These are phyloP conservation scores for Moricandia moricandioides DNA, from an alignment of 345 rosid genomes.

Conservation along the genomic window DNA sequence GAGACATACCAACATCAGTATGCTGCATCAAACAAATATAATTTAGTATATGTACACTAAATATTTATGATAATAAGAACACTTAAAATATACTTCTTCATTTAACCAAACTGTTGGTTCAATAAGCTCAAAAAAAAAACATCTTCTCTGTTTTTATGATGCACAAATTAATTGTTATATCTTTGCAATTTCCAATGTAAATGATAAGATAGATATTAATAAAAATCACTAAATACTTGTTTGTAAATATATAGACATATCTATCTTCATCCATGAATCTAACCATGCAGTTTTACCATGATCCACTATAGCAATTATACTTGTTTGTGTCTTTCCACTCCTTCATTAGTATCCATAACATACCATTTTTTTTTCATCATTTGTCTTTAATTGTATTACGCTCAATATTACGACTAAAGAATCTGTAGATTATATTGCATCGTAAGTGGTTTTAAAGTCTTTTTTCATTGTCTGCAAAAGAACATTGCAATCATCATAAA, in stretches of 20 bases:
- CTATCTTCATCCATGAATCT: neutral
- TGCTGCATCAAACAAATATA: no score
- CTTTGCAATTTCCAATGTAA: neutral
- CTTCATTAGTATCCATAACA: neutral
- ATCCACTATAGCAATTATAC: neutral
- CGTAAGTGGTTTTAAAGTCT: neutral
- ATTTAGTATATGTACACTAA: no score
- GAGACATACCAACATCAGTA: no score
- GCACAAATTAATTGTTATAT: neutral
- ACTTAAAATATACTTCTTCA: no score
- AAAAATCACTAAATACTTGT: neutral
- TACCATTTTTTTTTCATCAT: neutral
- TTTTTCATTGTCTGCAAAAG: neutral
- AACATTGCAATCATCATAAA: neutral
- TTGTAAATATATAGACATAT: neutral
- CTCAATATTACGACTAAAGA: neutral
- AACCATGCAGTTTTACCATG: neutral
- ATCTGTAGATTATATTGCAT: neutral
- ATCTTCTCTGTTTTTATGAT: neutral
- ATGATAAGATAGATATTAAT: neutral
- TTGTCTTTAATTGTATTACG: neutral
- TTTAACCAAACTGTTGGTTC: neutral
- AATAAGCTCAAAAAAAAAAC: neutral
- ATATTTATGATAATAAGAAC: no score
- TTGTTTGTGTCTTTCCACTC: neutral